Percentiles rank a stretch among this genome's conserved stretches.
Conservation (phyloP, 148 eudicot species). For the Polygonum maritimum region DNA sequence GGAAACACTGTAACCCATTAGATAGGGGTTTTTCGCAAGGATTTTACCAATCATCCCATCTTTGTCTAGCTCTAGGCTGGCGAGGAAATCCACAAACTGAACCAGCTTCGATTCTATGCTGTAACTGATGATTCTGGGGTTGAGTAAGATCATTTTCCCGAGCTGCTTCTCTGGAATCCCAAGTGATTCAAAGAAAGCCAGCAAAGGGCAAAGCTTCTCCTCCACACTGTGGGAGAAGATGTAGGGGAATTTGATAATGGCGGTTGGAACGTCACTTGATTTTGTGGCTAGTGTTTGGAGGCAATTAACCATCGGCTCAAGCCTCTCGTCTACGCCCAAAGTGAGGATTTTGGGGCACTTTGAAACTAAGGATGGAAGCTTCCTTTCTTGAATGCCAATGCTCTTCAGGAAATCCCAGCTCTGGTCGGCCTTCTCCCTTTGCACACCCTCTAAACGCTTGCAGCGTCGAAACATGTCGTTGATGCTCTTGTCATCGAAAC, state of each 20-base stretch:
- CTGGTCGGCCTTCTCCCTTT: conserved; percentile 56
- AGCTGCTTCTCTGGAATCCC: conserved; percentile 73
- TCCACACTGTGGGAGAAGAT: conserved; percentile 74
- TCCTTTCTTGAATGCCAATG: conserved; percentile 84
- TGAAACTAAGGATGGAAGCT: conserved; percentile 57
- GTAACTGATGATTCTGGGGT: conserved; percentile 89
- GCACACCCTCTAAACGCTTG: conserved; percentile 58
- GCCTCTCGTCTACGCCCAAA: conserved; percentile 61
- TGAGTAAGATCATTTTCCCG: conserved; percentile 73
- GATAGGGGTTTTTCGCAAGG: conserved; percentile 65
- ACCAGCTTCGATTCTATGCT: conserved; percentile 84
- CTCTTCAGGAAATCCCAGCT: conserved; percentile 78
- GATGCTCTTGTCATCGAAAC: conserved; percentile 77
- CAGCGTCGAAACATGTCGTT: conserved; percentile 66
- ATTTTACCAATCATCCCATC: conserved; percentile 79
- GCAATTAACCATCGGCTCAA: conserved; percentile 83
- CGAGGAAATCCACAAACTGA: conserved; percentile 67
- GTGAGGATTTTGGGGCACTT: conserved; percentile 91
- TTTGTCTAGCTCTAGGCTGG: conserved; percentile 50
- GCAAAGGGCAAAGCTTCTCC: conserved; percentile 86
- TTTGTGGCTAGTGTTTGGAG: conserved; percentile 74
- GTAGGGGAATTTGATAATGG: conserved; percentile 80
- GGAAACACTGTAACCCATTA: conserved; percentile 88
- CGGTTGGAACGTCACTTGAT: conserved; percentile 59
- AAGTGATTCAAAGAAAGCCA: conserved; percentile 85